Evolutionary conservation across 441 rosid genomes (phyloP), one percentile per base, ranked within the genome.

Genomic region (Omphalea diandra): DNA sequence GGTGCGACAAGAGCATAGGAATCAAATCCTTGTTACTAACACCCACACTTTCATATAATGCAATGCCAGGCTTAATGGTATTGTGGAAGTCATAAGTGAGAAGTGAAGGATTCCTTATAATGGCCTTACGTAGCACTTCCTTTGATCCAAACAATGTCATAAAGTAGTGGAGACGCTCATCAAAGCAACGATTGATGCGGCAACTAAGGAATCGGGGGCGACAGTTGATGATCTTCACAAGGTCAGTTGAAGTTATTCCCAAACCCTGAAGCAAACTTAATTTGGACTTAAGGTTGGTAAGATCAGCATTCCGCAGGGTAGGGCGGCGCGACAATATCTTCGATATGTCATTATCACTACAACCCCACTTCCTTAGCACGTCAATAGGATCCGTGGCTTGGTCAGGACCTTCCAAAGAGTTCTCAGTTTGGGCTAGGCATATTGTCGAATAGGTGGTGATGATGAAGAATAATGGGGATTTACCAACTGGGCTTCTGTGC

Each of bases 81-180:
- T 73, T 68, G 41, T 86, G 80, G 32, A 89, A 81, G 41, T 90
- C 93, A 76, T 89, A 89, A 15, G 86, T 80, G 83, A 93, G 75
- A 53, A 90, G 84, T 0, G 97, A 90, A 6, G 98, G 98, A 57
- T 90, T 90, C 62, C 94, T 68, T 22, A 89, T 40, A 76, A 93
- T 83, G 70, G 87, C 90, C 80, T 76, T 89, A 8, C 81, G 84
- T 29, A 90, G 77, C 76, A 84, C 33, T 59, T 90, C 93, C 65
- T 67, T 76, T 1, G 97, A 85, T 35, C 94, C 96, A 62, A 90
- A 82, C 71, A 87, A 70, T 11, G 69, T 69, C 56, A 67, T 47
- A 70, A 89, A 83, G 62, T 76, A 93, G 54, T 83, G 82, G 74
- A 89, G 54, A 32, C 92, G 87, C 77, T 89, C 95, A 9, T 89